Conservation (phyloP, 305 asterid species). For the Salvia sclarea region DNA sequence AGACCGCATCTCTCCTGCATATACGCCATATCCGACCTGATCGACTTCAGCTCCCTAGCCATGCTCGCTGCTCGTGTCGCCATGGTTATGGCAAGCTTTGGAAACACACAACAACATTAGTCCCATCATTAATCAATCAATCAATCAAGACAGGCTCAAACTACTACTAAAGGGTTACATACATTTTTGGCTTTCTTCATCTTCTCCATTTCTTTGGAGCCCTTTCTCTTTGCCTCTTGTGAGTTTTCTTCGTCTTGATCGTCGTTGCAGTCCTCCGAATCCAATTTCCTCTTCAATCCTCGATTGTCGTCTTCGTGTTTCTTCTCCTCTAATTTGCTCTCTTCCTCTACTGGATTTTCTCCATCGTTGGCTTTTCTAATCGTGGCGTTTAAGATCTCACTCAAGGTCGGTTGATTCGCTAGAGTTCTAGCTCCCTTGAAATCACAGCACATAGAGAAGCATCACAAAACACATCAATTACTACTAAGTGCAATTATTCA, state of each 20-base stretch:
- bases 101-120: not conserved
- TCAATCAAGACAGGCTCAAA: not conserved
- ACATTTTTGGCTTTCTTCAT: slow-evolving; percentile 84
- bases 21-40: slow-evolving; percentile 70
- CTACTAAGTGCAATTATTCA: not conserved
- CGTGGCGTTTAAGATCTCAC: slow-evolving; percentile 63
- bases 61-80: slow-evolving; percentile 79
- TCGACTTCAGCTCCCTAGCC: slow-evolving; percentile 81
- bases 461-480: slow-evolving; percentile 15
- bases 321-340: slow-evolving; percentile 19
- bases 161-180: slow-evolving; percentile 35
- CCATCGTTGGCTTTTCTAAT: slow-evolving; percentile 49
- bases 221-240: slow-evolving; percentile 34
- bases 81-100: slow-evolving; percentile 84
- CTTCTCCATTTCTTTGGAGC: slow-evolving; percentile 49
- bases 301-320: slow-evolving; percentile 40
- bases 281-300: slow-evolving; percentile 74
- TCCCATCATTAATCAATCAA: slow-evolving; percentile 18
- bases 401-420: slow-evolving; percentile 67
- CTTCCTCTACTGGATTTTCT: slow-evolving; percentile 33
- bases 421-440: slow-evolving; percentile 80
- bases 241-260: slow-evolving; percentile 42
- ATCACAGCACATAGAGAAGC: not conserved
- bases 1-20: slow-evolving; percentile 76
- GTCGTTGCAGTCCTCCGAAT: slow-evolving; percentile 43